Conservation (phyloP, 768 basidiomycete genomes). For the Phanerodontia chrysosporium region DNA sequence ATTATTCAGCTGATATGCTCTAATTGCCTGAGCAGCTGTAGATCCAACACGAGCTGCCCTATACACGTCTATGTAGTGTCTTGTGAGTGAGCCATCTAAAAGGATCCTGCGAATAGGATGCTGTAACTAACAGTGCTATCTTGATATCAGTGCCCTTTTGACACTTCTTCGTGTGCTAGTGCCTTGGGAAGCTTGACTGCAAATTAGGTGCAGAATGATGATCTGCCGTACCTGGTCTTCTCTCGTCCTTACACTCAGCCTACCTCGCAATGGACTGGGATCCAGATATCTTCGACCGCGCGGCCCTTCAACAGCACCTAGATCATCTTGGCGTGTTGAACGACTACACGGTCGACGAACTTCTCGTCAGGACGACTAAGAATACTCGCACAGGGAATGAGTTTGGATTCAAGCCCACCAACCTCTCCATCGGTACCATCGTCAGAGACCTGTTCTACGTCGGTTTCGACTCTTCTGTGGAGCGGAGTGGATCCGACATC, state of each 20-base stretch:
- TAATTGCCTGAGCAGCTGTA: too few relatives aligned
- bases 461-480: background rate
- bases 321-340: background rate
- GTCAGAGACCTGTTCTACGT: background rate
- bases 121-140: too few relatives aligned
- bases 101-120: too few relatives aligned
- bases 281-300: background rate
- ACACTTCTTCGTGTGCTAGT: too few relatives aligned
- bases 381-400: constrained; percentile 10
- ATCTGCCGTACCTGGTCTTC: background rate
- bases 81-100: too few relatives aligned
- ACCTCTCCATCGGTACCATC: background rate
- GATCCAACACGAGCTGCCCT: too few relatives aligned
- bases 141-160: too few relatives aligned
- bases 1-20: too few relatives aligned
- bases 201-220: too few relatives aligned
- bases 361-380: constrained; percentile 4
- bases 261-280: constrained; percentile 11
- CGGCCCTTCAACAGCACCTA: background rate
- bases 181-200: too few relatives aligned
- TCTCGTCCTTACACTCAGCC: background rate
- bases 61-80: too few relatives aligned
- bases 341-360: background rate
- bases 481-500: constrained; percentile 1
- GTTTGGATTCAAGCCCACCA: constrained; percentile 11